These are phyloP conservation scores for Dillenia suffruticosa DNA, from an alignment of 164 flowering plant genomes.

Conservation along the genomic window DNA sequence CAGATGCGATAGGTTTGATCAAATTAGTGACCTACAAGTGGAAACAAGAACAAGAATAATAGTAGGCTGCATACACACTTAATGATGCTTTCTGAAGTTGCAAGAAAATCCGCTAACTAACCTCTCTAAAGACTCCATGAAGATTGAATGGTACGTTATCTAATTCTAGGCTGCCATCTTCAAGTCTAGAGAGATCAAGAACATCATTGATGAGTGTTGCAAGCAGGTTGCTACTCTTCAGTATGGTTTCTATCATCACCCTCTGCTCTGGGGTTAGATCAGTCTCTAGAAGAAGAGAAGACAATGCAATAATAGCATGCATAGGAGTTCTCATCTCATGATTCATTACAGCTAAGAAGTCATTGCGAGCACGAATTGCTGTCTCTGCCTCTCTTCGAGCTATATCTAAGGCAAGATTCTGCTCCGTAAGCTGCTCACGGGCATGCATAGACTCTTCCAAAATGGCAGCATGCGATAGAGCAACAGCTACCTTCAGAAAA, in stretches of 20 bases:
- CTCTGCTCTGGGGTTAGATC: slow-evolving; percentile 64
- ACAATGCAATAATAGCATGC: slow-evolving; percentile 62
- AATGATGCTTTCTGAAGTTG: no score
- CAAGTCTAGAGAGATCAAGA: slow-evolving; percentile 73
- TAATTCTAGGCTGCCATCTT: slow-evolving; percentile 72
- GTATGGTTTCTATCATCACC: slow-evolving; percentile 64
- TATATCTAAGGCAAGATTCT: slow-evolving; percentile 64
- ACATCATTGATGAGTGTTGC: slow-evolving; percentile 77
- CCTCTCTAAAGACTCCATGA: slow-evolving; percentile 61
- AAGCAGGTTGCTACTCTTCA: slow-evolving; percentile 70
- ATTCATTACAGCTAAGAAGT: slow-evolving; percentile 82
- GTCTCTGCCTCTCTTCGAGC: slow-evolving; percentile 72
- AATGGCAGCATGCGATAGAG: slow-evolving; percentile 83
- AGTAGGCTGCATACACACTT: no score
- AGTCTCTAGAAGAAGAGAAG: slow-evolving; percentile 70
- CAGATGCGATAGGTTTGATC: slow-evolving; percentile 61
- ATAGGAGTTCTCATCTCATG: slow-evolving; percentile 84
- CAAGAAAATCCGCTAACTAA: slow-evolving; percentile 6
- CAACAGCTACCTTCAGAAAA: slow-evolving; percentile 67
- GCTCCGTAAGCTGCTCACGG: slow-evolving; percentile 69
- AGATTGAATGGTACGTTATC: slow-evolving; percentile 46
- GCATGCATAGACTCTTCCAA: slow-evolving; percentile 79
- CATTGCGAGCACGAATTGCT: slow-evolving; percentile 74
- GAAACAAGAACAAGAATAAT: slow-evolving; percentile 2
- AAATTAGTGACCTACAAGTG: slow-evolving; percentile 41